phyloP scores from a whole-genome alignment of 2,329 filamentous ascomycete genomes.

The Calonectria henricotiae region DNA sequence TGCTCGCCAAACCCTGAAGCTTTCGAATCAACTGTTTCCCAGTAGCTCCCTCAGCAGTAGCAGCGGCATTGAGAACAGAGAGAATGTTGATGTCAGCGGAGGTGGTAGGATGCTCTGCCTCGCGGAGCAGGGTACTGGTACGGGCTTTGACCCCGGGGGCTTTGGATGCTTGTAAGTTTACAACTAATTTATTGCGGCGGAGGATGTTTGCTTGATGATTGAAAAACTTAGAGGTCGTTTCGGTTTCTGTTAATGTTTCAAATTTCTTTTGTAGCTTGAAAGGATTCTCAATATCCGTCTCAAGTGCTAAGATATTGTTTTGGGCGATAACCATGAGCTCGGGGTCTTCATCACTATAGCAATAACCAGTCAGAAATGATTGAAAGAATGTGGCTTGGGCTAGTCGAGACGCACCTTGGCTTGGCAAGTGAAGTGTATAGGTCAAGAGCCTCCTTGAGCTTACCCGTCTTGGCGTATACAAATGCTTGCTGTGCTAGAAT shows the following conservation, averaged over 20 bases:
- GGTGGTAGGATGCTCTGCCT: slow-evolving; percentile 52
- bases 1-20: slow-evolving; percentile 79
- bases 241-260: slow-evolving; percentile 68
- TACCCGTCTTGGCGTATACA: slow-evolving; percentile 78
- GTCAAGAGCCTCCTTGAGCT: slow-evolving; percentile 75
- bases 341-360: slow-evolving; percentile 74
- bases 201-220: slow-evolving; percentile 75
- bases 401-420: slow-evolving; percentile 68
- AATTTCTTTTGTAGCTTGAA: slow-evolving; percentile 78
- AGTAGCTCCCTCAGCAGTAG: slow-evolving; percentile 75
- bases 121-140: slow-evolving; percentile 62
- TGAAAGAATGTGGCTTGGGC: background rate
- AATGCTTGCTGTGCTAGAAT: slow-evolving; percentile 85
- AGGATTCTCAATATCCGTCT: slow-evolving; percentile 71
- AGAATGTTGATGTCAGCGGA: slow-evolving; percentile 59
- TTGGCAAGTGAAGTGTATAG: slow-evolving; percentile 76
- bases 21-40: slow-evolving; percentile 80
- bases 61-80: slow-evolving; percentile 78
- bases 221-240: slow-evolving; percentile 78
- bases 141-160: slow-evolving; percentile 72
- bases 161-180: slow-evolving; percentile 80
- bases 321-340: slow-evolving; percentile 78
- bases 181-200: slow-evolving; percentile 75
- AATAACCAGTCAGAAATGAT: slow-evolving; percentile 52
- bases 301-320: slow-evolving; percentile 72